A percentile compares a stretch with the other conserved stretches of the same genome.
Conservation (phyloP, 768 basidiomycete genomes). For the Panus rudis region DNA sequence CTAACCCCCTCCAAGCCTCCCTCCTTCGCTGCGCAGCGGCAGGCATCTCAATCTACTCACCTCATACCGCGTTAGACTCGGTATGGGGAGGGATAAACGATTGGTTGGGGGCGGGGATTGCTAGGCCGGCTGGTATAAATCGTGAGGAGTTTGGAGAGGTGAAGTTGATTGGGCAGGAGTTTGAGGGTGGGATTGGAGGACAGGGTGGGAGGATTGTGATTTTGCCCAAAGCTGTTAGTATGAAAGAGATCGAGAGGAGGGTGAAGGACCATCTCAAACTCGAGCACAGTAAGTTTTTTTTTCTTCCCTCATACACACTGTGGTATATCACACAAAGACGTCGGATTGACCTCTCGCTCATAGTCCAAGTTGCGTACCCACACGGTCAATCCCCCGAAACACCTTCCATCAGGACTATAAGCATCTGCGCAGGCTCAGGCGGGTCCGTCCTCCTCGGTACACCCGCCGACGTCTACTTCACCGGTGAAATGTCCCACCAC, state of each 20-base stretch:
- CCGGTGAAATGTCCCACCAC: conserved; percentile 92
- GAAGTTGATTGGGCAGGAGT: conserved; percentile 10
- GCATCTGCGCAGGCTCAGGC: conserved; percentile 90
- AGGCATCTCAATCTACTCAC: conserved; percentile 81
- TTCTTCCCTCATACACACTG: conserved; percentile 7
- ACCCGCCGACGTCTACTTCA: conserved; percentile 82
- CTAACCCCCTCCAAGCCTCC: conserved; percentile 71
- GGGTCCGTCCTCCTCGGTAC: conserved; percentile 66
- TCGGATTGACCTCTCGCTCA: too few relatives aligned
- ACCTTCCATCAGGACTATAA: conserved; percentile 47
- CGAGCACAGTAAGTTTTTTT: conserved; percentile 42
- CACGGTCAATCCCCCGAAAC: conserved; percentile 17
- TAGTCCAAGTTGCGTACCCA: conserved; percentile 66
- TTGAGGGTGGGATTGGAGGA: conserved; percentile 16
- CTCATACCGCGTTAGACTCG: conserved; percentile 86
- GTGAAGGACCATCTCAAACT: conserved; percentile 66
- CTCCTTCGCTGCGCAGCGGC: conserved; percentile 74
- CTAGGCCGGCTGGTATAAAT: conserved; percentile 32
- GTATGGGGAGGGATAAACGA: conserved; percentile 84
- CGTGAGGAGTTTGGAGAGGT: conserved; percentile 22
- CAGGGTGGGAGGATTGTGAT: conserved; percentile 67
- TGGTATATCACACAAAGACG: conserved; percentile 13
- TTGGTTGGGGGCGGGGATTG: conserved; percentile 56
- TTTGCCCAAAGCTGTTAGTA: conserved; percentile 46
- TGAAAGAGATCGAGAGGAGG: conserved; percentile 55